Conservation (phyloP, 169 alveolate genomes). For the Cryptosporidium meleagridis region DNA sequence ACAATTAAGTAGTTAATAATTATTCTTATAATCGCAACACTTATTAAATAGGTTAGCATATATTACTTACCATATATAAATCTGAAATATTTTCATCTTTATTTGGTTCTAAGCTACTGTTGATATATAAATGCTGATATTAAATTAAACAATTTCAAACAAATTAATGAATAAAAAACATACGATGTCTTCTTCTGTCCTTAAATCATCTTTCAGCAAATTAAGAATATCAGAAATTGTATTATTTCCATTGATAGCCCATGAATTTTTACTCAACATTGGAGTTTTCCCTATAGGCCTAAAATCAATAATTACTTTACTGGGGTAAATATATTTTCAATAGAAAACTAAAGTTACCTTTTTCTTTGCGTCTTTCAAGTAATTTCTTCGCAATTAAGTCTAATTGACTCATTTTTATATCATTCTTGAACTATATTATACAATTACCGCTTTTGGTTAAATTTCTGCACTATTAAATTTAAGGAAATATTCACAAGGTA, state of each 20-base stretch:
- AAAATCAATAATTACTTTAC: slow-evolving; percentile 27
- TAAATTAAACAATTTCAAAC: neutral
- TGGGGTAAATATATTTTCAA: neutral
- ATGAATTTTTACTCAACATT: neutral
- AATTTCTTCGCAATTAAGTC: neutral
- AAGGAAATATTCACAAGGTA: neutral
- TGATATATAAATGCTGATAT: slow-evolving; percentile 29
- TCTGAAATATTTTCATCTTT: slow-evolving; percentile 44
- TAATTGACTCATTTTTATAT: neutral
- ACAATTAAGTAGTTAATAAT: neutral
- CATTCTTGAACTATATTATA: neutral
- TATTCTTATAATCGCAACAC: neutral
- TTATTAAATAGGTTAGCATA: neutral
- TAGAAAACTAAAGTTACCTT: slow-evolving; percentile 1
- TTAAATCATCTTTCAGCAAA: neutral
- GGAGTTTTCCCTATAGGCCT: slow-evolving; percentile 40
- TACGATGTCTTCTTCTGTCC: slow-evolving; percentile 25
- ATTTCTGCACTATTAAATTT: neutral
- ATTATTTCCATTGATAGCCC: slow-evolving; percentile 9
- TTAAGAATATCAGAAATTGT: neutral
- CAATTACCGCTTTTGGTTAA: neutral
- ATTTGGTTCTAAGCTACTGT: slow-evolving; percentile 36
- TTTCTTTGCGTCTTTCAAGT: slow-evolving; percentile 14
- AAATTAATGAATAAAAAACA: neutral
- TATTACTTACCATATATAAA: slow-evolving; percentile 41